Evolutionary conservation across 2,329 filamentous ascomycete species (phyloP), one percentile per base, ranked within the genome.

Genomic region (Fonsecaea pugnacius): DNA sequence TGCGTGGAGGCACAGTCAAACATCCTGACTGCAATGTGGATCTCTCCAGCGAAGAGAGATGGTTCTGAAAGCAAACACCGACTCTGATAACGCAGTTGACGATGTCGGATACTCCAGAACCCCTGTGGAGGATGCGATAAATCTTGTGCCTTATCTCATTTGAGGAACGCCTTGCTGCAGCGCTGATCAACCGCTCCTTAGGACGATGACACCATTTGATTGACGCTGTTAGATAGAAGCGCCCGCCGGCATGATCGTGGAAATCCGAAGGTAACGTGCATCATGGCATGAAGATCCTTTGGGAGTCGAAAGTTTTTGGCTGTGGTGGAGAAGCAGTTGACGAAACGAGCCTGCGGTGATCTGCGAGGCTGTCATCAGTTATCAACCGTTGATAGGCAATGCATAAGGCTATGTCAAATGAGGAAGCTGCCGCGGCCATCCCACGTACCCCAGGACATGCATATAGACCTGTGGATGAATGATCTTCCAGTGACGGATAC

Each of bases 341-440:
- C 57, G 53, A 65, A 54, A 61, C 48, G 58, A 33, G 36, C 58
- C 32, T 14, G 53, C 64, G 64, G 59, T 63, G 64, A 66, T 63
- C 50, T 63, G 64, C 64, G 64, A 66, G 64, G 64, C 64, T 66
- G 60, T 54, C 10, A 48, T 36, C 35, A 48, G 60, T 62, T 62
- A 57, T 58, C 54, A 56, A 50, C 12, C 43, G 24, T 52, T n/a
- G 52, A 58, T 51, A 63, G 27, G 33, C 43, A 62, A 46, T 46
- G 32, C 38, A 43, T 51, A 21, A 58, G 36, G 27, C 60, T 64
- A 64, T 52, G 16, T 56, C 62, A 4, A 64, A 64, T 52, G 24
- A 32, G 56, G 62, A 64, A 64, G 60, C 43, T 63, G 35, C 43
- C 43, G 43, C 18, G 21, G 40, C 18, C 10, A 12, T 48, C 16